These are phyloP conservation scores for Phycomyces blakesleeanus DNA, from an alignment of 192 early-diverging fungal genomes.

Conservation along the genomic window DNA sequence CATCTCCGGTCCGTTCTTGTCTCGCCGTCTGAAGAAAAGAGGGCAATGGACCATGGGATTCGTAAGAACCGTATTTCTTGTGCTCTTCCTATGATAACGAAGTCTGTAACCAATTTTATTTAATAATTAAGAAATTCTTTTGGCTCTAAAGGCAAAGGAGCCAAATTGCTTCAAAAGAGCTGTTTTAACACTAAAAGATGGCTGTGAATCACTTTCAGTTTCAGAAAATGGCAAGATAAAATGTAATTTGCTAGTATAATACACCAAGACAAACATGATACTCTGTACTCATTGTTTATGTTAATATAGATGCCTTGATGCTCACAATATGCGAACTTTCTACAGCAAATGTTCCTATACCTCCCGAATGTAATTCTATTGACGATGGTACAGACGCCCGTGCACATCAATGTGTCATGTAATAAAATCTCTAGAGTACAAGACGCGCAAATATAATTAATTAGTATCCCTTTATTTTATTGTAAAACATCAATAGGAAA, in stretches of 20 bases:
- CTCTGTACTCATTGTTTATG: too few relatives aligned
- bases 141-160: background rate
- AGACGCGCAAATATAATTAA: background rate
- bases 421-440: background rate
- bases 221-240: background rate
- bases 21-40: background rate
- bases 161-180: background rate
- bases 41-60: background rate
- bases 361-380: background rate
- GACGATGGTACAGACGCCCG: background rate
- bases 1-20: background rate
- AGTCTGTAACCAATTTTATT: background rate
- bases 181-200: background rate
- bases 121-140: background rate
- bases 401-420: conserved; percentile 1
- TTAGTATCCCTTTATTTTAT: background rate
- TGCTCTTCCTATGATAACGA: background rate
- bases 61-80: background rate
- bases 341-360: background rate
- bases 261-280: too few relatives aligned
- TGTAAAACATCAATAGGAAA: background rate
- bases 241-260: background rate
- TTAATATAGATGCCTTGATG: background rate
- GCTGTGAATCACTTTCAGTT: background rate
- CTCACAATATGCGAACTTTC: background rate